Evolutionary conservation across 257 asterid species (phyloP), one percentile per base, ranked within the genome.

Genomic region (Nicotiana undulata): DNA sequence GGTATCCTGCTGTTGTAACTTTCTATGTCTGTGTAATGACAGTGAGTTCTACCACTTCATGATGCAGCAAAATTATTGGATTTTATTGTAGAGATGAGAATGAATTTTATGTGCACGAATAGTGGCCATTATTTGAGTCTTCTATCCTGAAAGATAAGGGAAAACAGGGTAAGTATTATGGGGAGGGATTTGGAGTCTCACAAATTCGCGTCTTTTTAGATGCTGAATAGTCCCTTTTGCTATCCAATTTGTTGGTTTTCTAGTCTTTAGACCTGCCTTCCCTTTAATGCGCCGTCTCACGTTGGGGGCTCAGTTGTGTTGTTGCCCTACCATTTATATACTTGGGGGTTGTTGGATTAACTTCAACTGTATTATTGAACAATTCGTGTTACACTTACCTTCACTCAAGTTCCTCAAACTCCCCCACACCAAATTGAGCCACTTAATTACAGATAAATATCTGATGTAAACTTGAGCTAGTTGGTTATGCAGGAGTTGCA

Each of bases 71-170:
- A 4, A 24, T 24, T 26, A n/a, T 15, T 4, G 9, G 16, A 49
- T 26, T 74, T 74, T 74, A 24, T 22, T 49, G 79, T 74, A 4
- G 44, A 74, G 79, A 74, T n/a, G 20, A 24, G 79, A 49, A 26
- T 49, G 3, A 49, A 56, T 58, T n/a, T 29, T 56, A 64, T 52
- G 24, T 17, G 78, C 53, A 63, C 78, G 79, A 81, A 66, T 80
- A 61, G 83, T 83, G 67, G 49, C 60, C 79, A 79, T 81, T 64
- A 59, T 74, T 80, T 78, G 77, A 76, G 87, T 79, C 80, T 64
- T 32, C 60, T 80, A 84, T 85, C 84, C 83, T 82, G 81, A 85
- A 82, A 82, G 93, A 92, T 87, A 86, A 87, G 92, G 89, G 81
- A 83, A 80, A 81, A 81, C 46, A 67, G 87, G 95, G 81, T 77